Conservation (phyloP, 2,329 filamentous ascomycete species). For the Basipetospora sp. region DNA sequence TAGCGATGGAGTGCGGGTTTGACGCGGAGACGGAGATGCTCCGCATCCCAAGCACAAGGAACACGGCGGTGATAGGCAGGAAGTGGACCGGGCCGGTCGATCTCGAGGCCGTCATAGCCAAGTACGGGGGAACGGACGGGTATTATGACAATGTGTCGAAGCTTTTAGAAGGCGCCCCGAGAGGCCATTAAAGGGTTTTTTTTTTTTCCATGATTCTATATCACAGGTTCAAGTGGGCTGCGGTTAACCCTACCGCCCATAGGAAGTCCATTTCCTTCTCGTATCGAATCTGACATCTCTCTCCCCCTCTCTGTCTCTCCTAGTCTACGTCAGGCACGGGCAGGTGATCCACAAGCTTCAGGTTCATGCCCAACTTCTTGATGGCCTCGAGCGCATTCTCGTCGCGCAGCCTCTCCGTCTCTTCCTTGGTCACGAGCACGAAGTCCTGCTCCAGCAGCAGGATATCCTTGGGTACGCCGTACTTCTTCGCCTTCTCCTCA, state of each 20-base stretch:
- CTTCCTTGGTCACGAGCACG: slow-evolving; percentile 56
- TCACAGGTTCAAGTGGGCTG: too few relatives aligned
- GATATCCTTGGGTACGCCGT: slow-evolving; percentile 48
- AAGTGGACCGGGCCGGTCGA: slow-evolving; percentile 19
- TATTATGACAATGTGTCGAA: slow-evolving; percentile 46
- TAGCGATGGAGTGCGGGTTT: slow-evolving; percentile 62
- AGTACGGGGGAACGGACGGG: slow-evolving; percentile 40
- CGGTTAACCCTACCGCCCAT: too few relatives aligned
- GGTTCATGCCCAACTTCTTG: slow-evolving; percentile 47
- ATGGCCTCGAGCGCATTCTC: slow-evolving; percentile 51
- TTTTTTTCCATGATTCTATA: too few relatives aligned
- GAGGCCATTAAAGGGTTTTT: slow-evolving; percentile 20
- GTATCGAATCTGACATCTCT: too few relatives aligned
- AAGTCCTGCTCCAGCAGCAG: slow-evolving; percentile 60
- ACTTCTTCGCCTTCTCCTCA: slow-evolving; percentile 40
- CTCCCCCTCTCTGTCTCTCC: too few relatives aligned
- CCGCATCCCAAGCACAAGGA: slow-evolving; percentile 82
- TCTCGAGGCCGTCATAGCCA: slow-evolving; percentile 28
- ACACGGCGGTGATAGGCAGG: slow-evolving; percentile 65
- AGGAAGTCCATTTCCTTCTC: too few relatives aligned
- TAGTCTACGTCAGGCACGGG: slow-evolving; percentile 53
- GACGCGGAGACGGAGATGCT: slow-evolving; percentile 69
- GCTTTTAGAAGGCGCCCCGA: slow-evolving; percentile 36
- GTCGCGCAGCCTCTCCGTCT: slow-evolving; percentile 52
- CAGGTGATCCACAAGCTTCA: slow-evolving; percentile 62